Base-by-base conservation (phyloP, 805 yeast genomes). In the Tetrapisispora namnaoensis region DNA sequence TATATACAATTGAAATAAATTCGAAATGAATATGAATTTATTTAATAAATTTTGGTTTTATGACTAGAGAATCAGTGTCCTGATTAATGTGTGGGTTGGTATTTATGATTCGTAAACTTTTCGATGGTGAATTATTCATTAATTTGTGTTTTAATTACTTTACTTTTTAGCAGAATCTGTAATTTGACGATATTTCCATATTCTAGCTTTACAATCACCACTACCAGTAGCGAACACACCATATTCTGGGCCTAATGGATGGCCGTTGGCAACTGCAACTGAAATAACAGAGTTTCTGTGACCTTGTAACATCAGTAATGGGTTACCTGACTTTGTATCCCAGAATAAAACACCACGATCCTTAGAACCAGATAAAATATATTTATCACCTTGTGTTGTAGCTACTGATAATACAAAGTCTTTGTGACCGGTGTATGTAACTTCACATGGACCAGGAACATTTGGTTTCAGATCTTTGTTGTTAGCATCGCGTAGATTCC, bases 281-380 rank as follows among this genome's bases (percentile, higher is more conserved):
- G 91, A 82, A 57, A 91, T 91, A 44, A 93, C 98, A 10, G 95
- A 86, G 72, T 91, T 91, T 66, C 93, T 82, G 68, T 91, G 98
- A 35, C 98, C 98, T 72, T 89, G 97, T 59, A 93, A 76, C 96
- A 90, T 88, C 62, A 91, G 76, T 68, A 88, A 80, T 47, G 96
- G 95, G 68, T 87, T 90, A 53, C 96, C 96, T 14, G 90, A 79
- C 42, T 75, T 73, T 58, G 90, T 90, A 66, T 91, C 96, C 99
- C 99, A 91, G 73, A 91, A 85, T 53, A 90, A 85, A 48, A 91
- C 96, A 47, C 97, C 96, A 60, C 97, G 83, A 72, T 91, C 99
- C 68, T 91, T 91, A 32, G 96, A 88, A 47, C 98, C 98, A 1
- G 95, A 86, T 49, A 91, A 74, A 49, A 91, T 85, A 73, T 87